phyloP scores from a whole-genome alignment of 176 grass and related monocot species.

The Oryza punctata region DNA sequence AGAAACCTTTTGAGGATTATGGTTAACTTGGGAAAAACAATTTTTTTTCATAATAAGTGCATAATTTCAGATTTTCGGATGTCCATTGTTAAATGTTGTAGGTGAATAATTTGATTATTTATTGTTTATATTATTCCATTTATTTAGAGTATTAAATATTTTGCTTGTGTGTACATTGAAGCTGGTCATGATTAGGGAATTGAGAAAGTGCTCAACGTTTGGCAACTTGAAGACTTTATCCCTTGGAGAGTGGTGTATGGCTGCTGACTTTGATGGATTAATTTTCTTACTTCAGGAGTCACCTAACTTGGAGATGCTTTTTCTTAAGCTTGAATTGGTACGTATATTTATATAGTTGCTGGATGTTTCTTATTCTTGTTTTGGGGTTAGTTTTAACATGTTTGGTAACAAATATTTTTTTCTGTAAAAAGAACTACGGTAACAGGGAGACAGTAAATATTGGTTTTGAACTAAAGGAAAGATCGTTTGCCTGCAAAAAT shows the following conservation, averaged over 20 bases:
- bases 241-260: slow-evolving; percentile 38
- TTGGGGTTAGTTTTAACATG: too few species aligned
- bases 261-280: slow-evolving; percentile 17
- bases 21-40: too few species aligned
- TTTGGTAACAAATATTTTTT: not conserved
- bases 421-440: not conserved
- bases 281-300: slow-evolving; percentile 25
- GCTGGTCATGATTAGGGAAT: not conserved
- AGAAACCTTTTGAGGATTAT: too few species aligned
- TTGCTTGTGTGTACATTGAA: not conserved
- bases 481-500: slow-evolving; percentile 23
- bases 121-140: too few species aligned
- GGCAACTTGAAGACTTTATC: slow-evolving; percentile 33
- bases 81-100: too few species aligned
- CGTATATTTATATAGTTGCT: not conserved
- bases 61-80: too few species aligned
- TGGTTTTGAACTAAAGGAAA: not conserved
- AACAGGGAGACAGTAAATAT: not conserved
- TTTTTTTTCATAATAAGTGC: too few species aligned
- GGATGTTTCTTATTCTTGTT: not conserved
- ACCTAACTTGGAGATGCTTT: slow-evolving; percentile 28
- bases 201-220: slow-evolving; percentile 13
- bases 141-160: too few species aligned
- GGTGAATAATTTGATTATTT: too few species aligned
- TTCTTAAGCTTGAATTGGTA: slow-evolving; percentile 31